Conservation (phyloP, 192 early-diverging fungal species). For the Umbelopsis isabellina region DNA sequence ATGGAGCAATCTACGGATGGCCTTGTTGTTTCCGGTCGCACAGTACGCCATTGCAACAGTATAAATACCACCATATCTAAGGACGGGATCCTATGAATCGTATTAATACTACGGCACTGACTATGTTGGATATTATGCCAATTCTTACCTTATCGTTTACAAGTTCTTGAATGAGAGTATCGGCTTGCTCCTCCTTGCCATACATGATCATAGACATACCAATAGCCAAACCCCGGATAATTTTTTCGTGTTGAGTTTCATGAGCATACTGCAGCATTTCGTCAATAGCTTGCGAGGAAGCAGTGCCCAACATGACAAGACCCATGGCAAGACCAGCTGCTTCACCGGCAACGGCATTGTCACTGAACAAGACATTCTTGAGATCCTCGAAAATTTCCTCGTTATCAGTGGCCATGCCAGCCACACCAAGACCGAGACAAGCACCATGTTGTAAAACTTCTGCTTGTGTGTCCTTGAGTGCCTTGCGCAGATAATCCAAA, state of each 20-base stretch:
- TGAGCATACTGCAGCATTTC: conserved; percentile 98
- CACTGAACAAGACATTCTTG: conserved; percentile 86
- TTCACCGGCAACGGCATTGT: conserved; percentile 97
- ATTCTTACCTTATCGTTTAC: conserved; percentile 76
- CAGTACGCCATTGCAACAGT: conserved; percentile 97
- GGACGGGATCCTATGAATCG: conserved; percentile 73
- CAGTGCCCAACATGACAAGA: conserved; percentile 95
- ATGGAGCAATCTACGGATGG: conserved; percentile 91
- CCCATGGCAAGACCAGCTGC: conserved; percentile 97
- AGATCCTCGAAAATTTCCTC: conserved; percentile 88
- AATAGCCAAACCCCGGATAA: conserved; percentile 93
- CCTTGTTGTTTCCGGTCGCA: conserved; percentile 97
- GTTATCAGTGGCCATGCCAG: conserved; percentile 94
- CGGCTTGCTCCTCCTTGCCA: conserved; percentile 94
- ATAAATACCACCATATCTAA: conserved; percentile 97
- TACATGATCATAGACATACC: conserved; percentile 98
- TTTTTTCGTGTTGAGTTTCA: conserved; percentile 99
- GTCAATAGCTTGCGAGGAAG: conserved; percentile 74
- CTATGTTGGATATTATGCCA: neutral
- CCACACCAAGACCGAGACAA: conserved; percentile 91
- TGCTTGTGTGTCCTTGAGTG: conserved; percentile 74
- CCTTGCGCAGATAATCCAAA: conserved; percentile 78
- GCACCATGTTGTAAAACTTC: conserved; percentile 98
- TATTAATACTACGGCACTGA: neutral
- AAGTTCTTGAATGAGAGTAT: conserved; percentile 85